Percentiles rank a stretch among this genome's conserved stretches.
Evolutionary conservation across 2,329 filamentous ascomycete species (phyloP).

Genomic region (Cercospora sojina): DNA sequence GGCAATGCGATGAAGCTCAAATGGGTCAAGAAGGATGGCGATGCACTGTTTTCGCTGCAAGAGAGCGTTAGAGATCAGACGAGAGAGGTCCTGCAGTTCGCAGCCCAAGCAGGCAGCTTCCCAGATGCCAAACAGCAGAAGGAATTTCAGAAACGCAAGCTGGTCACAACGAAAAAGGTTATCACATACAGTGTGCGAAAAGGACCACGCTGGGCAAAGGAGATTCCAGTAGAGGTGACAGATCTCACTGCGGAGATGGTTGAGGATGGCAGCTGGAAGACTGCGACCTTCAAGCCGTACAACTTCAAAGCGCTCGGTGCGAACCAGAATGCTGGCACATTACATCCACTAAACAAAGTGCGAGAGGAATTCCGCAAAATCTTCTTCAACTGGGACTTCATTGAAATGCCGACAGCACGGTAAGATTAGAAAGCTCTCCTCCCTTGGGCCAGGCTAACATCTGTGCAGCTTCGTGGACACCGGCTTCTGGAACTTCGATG

Average conservation of each 20-base stretch:
- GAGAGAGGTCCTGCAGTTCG: conserved; percentile 69
- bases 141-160: conserved; percentile 89
- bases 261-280: conserved; percentile 84
- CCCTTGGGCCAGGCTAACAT: conserved; percentile 48
- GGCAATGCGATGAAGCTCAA: conserved; percentile 84
- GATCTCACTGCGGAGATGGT: conserved; percentile 95
- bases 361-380: conserved; percentile 94
- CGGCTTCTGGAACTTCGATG: conserved; percentile 98
- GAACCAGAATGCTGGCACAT: conserved; percentile 53
- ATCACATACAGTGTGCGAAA: conserved; percentile 82
- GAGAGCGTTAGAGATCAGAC: conserved; percentile 80
- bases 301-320: conserved; percentile 71
- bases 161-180: conserved; percentile 78
- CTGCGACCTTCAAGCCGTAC: conserved; percentile 80
- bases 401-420: conserved; percentile 94
- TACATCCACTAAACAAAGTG: conserved; percentile 78
- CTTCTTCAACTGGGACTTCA: conserved; percentile 99
- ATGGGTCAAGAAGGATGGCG: conserved; percentile 64
- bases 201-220: conserved; percentile 81
- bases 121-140: conserved; percentile 71
- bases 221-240: conserved; percentile 90
- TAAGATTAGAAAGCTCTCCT: conserved; percentile 32
- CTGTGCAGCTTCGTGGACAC: conserved; percentile 76
- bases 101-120: conserved; percentile 68
- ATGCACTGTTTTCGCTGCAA: conserved; percentile 56